Base-by-base conservation (phyloP, 306 rosid genomes). In the Alnus rubra region DNA sequence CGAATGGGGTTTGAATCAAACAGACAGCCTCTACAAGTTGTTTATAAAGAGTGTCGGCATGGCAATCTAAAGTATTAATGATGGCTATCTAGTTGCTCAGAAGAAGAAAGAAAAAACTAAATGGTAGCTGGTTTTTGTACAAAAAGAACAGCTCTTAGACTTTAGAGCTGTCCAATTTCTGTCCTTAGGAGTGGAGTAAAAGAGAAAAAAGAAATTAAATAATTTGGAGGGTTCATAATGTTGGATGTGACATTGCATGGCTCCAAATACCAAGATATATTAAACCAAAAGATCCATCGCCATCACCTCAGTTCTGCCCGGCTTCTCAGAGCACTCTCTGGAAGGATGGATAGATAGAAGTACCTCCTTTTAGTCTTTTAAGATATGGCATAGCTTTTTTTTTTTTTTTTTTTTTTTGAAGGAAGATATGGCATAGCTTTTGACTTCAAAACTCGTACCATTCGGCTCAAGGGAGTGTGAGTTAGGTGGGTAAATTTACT, bases 181-280 rank as follows among this genome's bases (percentile, higher is more conserved):
- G 58, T 60, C 53, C 82, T 74, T 82, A 23, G 28, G 28, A 23
- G 11, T 30, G 74, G 76, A n/a, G 79, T 69, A 64, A 71, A 69
- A 7, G 54, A 10, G 53, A 54, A 5, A 54, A 11, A 56, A 47
- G 71, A 59, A 52, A 31, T 50, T 80, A 62, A 81, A 42, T 42
- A 85, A 80, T 33, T 58, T 73, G 63, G 79, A 53, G 83, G 78
- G 75, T 77, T 79, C 76, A 77, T 71, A 67, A 63, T 14, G 60
- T 77, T 28, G 45, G 90, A 88, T 86, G 92, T 86, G 92, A 90
- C 94, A 71, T 74, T 72, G 74, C 94, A 81, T 35, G 28, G 86
- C 82, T 79, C 81, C 79, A 68, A 77, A 81, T 56, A 58, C 91
- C 90, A 70, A 89, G 76, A 84, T 76, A 87, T 51, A 70, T 31